Evolutionary conservation across 2,329 filamentous ascomycete species (phyloP).

Genomic region (Ceratocystiopsis sp.): DNA sequence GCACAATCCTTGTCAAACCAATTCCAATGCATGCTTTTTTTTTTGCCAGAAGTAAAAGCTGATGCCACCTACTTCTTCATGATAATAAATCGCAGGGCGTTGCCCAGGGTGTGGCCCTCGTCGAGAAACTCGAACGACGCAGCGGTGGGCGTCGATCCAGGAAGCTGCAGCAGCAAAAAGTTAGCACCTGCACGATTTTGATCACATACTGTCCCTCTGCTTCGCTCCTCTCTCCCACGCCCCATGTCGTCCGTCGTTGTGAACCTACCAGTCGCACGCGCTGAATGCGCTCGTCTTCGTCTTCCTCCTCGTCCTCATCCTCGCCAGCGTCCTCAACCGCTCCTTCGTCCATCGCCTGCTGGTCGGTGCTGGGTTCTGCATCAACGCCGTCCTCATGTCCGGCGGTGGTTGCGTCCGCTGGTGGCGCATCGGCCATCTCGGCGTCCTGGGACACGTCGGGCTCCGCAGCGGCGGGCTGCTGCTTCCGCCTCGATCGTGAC

Average conservation of each 20-base stretch:
- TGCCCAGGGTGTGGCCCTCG: conserved; percentile 90
- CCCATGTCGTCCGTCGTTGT: not conserved
- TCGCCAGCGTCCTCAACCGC: conserved; percentile 12
- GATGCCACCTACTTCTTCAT: conserved; percentile 74
- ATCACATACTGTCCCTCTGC: too few species aligned
- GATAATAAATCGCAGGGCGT: conserved; percentile 84
- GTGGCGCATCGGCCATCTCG: conserved; percentile 27
- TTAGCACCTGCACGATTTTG: too few species aligned
- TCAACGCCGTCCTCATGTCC: too few species aligned
- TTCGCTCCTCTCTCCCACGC: not conserved
- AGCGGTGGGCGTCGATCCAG: conserved; percentile 69
- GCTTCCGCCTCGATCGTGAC: conserved; percentile 5
- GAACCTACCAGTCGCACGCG: conserved; percentile 43
- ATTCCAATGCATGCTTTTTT: too few species aligned
- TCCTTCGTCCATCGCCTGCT: not conserved
- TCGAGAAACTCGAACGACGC: conserved; percentile 90
- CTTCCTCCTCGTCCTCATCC: conserved; percentile 22
- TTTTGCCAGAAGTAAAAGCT: too few species aligned
- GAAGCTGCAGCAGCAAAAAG: conserved; percentile 40
- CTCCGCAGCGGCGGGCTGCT: not conserved
- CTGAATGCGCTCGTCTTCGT: conserved; percentile 32
- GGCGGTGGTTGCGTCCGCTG: too few species aligned
- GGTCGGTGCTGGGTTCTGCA: too few species aligned
- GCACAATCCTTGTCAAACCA: too few species aligned
- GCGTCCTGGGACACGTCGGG: conserved; percentile 13